A percentile compares a stretch with the other conserved stretches of the same genome.
Evolutionary conservation across 2,329 filamentous ascomycete genomes (phyloP).

Genomic region (Pseudogymnoascus sp.): DNA sequence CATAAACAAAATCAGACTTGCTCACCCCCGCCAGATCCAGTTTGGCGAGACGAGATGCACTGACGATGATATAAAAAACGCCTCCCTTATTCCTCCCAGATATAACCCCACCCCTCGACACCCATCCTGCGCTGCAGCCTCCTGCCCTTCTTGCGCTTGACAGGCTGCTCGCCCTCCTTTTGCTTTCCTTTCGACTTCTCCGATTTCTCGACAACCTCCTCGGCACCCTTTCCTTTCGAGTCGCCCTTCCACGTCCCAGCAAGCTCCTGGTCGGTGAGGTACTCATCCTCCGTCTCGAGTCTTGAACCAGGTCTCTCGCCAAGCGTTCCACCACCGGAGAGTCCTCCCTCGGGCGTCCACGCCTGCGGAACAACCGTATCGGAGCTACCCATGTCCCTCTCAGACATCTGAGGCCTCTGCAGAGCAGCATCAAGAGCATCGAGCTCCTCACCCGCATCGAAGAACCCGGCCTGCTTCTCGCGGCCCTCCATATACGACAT

Average conservation of each 20-base stretch:
- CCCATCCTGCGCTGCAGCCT: slow-evolving; percentile 3
- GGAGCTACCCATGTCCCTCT: neutral
- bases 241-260: slow-evolving; percentile 1
- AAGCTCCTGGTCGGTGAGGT: neutral
- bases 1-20: neutral
- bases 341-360: neutral
- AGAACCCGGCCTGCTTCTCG: neutral
- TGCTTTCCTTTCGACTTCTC: neutral
- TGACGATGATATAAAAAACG: neutral
- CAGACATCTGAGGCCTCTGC: neutral
- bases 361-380: neutral
- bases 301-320: neutral
- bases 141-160: neutral
- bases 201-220: neutral
- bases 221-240: neutral
- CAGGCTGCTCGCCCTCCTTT: neutral
- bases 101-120: neutral
- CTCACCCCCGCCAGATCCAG: neutral
- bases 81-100: neutral
- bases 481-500: neutral
- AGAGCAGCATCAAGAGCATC: neutral
- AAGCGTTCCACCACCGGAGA: neutral
- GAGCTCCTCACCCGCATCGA: neutral
- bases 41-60: neutral
- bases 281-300: neutral